These are phyloP conservation scores for Phylloporus gajari DNA, from an alignment of 1,284 basidiomycete genomes.

Conservation along the genomic window DNA sequence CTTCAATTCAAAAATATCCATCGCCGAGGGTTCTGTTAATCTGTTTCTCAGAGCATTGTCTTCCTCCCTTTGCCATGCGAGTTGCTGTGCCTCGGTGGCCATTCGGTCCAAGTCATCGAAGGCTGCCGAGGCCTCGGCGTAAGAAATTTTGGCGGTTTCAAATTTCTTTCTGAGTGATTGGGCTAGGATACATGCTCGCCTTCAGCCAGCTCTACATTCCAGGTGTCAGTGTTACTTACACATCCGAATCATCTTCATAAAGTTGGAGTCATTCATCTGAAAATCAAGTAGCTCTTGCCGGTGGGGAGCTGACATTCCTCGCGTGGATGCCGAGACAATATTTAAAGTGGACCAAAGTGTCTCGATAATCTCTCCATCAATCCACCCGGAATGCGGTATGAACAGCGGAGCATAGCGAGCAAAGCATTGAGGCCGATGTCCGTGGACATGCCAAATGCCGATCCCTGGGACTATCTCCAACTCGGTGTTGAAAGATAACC, in stretches of 20 bases:
- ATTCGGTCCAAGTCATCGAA: neutral
- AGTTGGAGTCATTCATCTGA: conserved; percentile 1
- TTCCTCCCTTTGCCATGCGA: neutral
- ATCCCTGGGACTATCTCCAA: conserved; percentile 15
- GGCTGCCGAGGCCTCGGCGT: neutral
- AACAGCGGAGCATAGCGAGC: conserved; percentile 5
- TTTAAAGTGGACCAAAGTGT: too few species aligned
- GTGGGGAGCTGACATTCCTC: too few species aligned
- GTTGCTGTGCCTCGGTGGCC: neutral
- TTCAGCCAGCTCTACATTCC: too few species aligned
- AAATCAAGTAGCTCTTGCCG: too few species aligned
- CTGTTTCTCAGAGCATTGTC: neutral
- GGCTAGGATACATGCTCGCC: neutral
- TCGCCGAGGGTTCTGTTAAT: neutral
- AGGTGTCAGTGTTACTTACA: too few species aligned
- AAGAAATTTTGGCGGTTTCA: neutral
- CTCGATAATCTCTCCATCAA: neutral
- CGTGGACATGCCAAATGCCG: conserved; percentile 24
- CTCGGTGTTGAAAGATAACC: too few species aligned
- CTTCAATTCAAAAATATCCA: neutral
- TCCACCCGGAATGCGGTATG: neutral
- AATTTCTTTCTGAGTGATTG: neutral
- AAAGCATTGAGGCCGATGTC: conserved; percentile 20
- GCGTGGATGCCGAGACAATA: too few species aligned
- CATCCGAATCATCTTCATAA: too few species aligned